Base-by-base conservation (phyloP, 805 yeast genomes). In the Monosporozyma aquatica region DNA sequence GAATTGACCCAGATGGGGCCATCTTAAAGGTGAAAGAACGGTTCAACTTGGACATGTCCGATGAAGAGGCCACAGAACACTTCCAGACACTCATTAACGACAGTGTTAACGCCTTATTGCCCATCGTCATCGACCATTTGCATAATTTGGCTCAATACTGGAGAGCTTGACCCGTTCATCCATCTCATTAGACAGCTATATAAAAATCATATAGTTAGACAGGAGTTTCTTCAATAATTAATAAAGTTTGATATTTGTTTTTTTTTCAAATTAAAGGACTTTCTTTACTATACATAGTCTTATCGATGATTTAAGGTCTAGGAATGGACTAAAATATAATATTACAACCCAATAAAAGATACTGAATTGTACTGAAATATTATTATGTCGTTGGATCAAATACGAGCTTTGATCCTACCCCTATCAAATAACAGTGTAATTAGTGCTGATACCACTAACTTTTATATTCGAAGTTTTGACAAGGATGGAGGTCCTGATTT, bases 131-230 rank as follows among this genome's bases (percentile, higher is more conserved):
- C 42, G 99, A 92, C 57, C 77, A 96, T 49, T 66, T 92, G 41
- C 99, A 92, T 61, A 87, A 90, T 64, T 71, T 92, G 58, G 97
- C 99, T 0, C 99, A 92, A 58, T 92, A 92, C 58, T 94, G 98
- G 98, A 69, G 98, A 47, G 87, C 97, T 0, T 90, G 48, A 23
- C 27, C 14, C 37, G 4, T 14, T 22, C 20, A 33, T 15, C 22
- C 14, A 20, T n/a, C 6, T 13, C 6, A 8, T 9, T 10, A 15
- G 9, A 18, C 35, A 32, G 17, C 8, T 6, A 13, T 23, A 23
- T 9, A 23, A n/a, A n/a, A n/a, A n/a, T n/a, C n/a, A n/a, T n/a
- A n/a, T n/a, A n/a, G n/a, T n/a, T n/a, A n/a, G n/a, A n/a, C n/a
- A n/a, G n/a, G n/a, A n/a, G n/a, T n/a, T n/a, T n/a, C n/a, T n/a